These are phyloP conservation scores for Erodium trifolium DNA, from an alignment of 441 rosid species.

Conservation along the genomic window DNA sequence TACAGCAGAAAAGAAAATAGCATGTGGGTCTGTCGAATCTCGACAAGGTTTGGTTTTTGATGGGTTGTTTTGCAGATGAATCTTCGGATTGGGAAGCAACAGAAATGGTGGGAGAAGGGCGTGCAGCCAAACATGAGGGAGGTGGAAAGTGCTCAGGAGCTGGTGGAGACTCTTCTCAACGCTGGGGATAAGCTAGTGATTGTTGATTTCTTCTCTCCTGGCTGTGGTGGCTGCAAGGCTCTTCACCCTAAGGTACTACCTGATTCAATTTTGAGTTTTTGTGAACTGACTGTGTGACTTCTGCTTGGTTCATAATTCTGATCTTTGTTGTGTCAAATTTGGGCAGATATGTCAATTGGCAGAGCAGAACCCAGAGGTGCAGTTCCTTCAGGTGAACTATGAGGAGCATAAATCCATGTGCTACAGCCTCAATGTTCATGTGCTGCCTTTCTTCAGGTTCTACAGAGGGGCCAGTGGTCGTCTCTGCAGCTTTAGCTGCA, in stretches of 20 bases:
- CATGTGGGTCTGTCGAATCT: not conserved
- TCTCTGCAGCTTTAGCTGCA: constrained; percentile 87
- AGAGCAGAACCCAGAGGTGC: constrained; percentile 66
- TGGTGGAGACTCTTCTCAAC: constrained; percentile 54
- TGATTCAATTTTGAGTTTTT: not conserved
- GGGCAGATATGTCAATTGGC: constrained; percentile 75
- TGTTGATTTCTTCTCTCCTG: constrained; percentile 92
- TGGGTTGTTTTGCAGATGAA: constrained; percentile 27
- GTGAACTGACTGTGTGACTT: not conserved
- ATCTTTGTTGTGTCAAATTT: not conserved
- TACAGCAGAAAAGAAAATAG: not conserved
- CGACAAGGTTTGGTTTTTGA: not conserved
- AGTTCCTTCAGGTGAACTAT: constrained; percentile 77
- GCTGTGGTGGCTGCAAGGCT: constrained; percentile 94
- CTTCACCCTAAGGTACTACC: constrained; percentile 78
- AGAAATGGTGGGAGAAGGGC: constrained; percentile 83
- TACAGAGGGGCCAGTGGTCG: constrained; percentile 85
- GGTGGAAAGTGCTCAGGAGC: constrained; percentile 72
- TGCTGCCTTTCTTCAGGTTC: constrained; percentile 78
- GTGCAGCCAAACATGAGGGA: constrained; percentile 74
- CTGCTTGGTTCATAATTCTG: not conserved
- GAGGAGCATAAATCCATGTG: constrained; percentile 97
- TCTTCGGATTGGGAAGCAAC: constrained; percentile 45
- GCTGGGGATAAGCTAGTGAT: constrained; percentile 77
- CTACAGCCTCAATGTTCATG: constrained; percentile 81